phyloP scores from a whole-genome alignment of 2,329 filamentous ascomycete genomes.

The Magnaporthiopsis poae region DNA sequence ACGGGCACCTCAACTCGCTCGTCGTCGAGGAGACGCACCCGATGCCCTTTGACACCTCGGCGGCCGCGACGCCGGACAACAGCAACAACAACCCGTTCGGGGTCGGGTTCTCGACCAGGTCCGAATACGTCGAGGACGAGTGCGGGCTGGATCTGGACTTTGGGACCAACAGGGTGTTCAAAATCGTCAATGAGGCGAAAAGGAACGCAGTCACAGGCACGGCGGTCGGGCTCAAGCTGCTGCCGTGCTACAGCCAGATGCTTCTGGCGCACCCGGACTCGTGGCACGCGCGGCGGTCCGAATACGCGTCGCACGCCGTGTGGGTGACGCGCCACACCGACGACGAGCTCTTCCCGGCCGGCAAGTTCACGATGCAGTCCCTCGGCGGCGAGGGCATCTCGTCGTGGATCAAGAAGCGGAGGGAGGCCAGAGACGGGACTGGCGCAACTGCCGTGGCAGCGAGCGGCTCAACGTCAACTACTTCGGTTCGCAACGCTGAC shows the following conservation, averaged over 20 bases:
- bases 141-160: conserved; percentile 40
- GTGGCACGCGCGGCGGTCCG: conserved; percentile 29
- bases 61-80: conserved; percentile 13
- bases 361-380: conserved; percentile 39
- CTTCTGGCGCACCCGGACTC: conserved; percentile 30
- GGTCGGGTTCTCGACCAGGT: conserved; percentile 32
- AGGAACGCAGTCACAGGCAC: conserved; percentile 33
- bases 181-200: conserved; percentile 35
- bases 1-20: conserved; percentile 48
- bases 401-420: conserved; percentile 28
- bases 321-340: conserved; percentile 37
- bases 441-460: too few relatives aligned
- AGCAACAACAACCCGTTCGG: conserved; percentile 40
- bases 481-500: conserved; percentile 36
- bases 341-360: conserved; percentile 32
- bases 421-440: conserved; percentile 9
- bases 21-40: conserved; percentile 27
- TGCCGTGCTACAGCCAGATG: conserved; percentile 35
- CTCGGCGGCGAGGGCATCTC: conserved; percentile 28
- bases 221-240: conserved; percentile 36
- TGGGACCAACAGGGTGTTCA: conserved; percentile 37
- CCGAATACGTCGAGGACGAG: conserved; percentile 32
- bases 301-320: conserved; percentile 33
- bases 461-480: conserved; percentile 22
- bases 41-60: conserved; percentile 25